Evolutionary conservation across 306 rosid species (phyloP), one percentile per base, ranked within the genome.

Genomic region (Erythrophleum fordii): DNA sequence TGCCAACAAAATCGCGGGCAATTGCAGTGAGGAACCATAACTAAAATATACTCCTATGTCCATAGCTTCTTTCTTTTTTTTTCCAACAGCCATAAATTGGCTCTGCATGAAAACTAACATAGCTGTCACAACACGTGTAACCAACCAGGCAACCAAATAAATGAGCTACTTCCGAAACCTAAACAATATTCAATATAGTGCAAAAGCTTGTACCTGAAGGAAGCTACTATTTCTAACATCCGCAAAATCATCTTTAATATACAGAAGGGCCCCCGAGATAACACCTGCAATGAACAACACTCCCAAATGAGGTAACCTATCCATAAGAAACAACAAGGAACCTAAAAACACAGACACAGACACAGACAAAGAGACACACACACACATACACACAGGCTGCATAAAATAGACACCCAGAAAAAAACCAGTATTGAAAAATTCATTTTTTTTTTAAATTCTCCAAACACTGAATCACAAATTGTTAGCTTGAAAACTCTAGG

Each of bases 161-260:
- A 53, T 26, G 23, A 69, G 42, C 31, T 51, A 77, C 26, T 55
- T 66, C 22, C 48, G 67, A 39, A 67, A 39, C 41, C 75, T 20
- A n/a, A n/a, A 45, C n/a, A 76, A 69, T 53, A 76, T 26, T 70
- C 41, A 67, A 56, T 46, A 45, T 35, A 13, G 69, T 4, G 25
- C 5, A 68, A 58, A 68, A 75, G 34, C 34, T 69, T 16, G 58
- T 52, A 84, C 87, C 84, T 84, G 87, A 77, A 84, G 87, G 73
- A 84, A 84, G 66, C 85, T 84, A 56, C 87, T 84, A 31, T 66
- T 29, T 18, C 26, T n/a, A 4, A 84, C 87, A 18, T 6, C 55
- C 37, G 44, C 39, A 76, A 84, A 84, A 71, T 84, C 84, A 62
- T 84, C 87, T 80, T 80, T 84, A 76, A 84, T 84, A 61, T 84